Base-by-base conservation (phyloP, 768 basidiomycete genomes). In the Strobilomyces dryophilus region DNA sequence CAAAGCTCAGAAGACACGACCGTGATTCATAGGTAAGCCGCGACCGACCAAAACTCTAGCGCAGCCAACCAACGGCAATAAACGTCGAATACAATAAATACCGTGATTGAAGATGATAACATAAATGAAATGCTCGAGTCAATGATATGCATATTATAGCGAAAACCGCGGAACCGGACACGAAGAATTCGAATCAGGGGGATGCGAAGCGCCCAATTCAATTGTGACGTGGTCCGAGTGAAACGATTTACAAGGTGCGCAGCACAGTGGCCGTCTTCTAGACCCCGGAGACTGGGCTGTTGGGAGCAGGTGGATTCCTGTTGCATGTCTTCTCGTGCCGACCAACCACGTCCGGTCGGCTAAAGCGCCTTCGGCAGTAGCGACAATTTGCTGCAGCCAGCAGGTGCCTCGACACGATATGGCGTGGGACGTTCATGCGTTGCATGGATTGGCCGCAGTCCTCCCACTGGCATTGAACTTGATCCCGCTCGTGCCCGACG, bases 381-480 rank as follows among this genome's bases (percentile, higher is more conserved):
- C 60, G 64, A 20, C 66, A 67, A 8, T 1, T 55, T 18, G 66
- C 64, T 6, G 58, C 54, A 11, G 60, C 66, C 4, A 58, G 58
- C 0, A 67, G 64, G 37, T 67, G 66, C 44, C 64, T 49, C 11
- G 66, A 64, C 17, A 67, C 66, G 8, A 67, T 62, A 36, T 67
- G 66, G 2, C 66, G 64, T 1, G 66, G 60, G 7, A 67, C 49
- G 27, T 67, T 67, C 66, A 68, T 68, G 39, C 66, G 64, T 21
- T 67, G 66, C 57, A 67, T 57, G 2, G 1, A 5, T 15, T 61
- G 61, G 4, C 56, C 52, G 31, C 66, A 67, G 21, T 45, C 53
- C 10, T 57, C 60, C 66, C 66, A 67, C 15, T 60, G 45, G 53
- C 66, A 67, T 6, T 36, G 51, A 9, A 67, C 66, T 0, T 29